Evolutionary conservation across 257 asterid species (phyloP), one percentile per base, ranked within the genome.

Genomic region (Plantago elongata): DNA sequence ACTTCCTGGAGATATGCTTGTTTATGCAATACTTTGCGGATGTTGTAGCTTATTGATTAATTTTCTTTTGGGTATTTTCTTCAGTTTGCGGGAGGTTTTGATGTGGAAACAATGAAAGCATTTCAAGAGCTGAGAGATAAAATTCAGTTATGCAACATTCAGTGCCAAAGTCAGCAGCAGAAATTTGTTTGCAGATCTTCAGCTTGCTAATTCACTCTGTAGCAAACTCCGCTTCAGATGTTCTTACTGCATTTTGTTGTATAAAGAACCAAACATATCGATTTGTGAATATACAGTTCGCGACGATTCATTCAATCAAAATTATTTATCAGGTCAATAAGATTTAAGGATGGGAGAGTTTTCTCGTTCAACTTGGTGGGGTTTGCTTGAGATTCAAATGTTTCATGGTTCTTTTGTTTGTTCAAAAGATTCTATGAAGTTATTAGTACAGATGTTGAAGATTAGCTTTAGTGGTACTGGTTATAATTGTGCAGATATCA

Each of bases 61-160:
- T 14, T 57, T 44, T 57, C 10, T 7, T 16, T 7, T 11, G 14
- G 17, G 3, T 42, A 3, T 46, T 59, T 60, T 69, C 13, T 29
- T n/a, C 79, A 93, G 99, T 93, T 93, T 79, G 99, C 99, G 2
- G 95, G 97, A 1, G 99, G 99, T 8, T 93, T 89, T 54, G 97
- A 93, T 42, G 92, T 74, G 78, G 99, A 89, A 74, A 93, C 99
- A 12, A 93, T 93, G 99, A 85, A 71, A 65, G 95, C 86, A 22
- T 93, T 93, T 74, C 94, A 93, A 63, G 99, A 89, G 48, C 79
- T 89, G 73, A 81, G 95, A 62, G 94, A 88, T 54, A 88, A 88
- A 69, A 91, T 92, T 11, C 86, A 86, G 58, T 80, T 79, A 0
- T 86, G 90, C 78, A 78, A 78, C 63, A 64, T 68, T 73, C 90